Conservation (phyloP, 208 protist species). For the Crithidia brevicula region DNA sequence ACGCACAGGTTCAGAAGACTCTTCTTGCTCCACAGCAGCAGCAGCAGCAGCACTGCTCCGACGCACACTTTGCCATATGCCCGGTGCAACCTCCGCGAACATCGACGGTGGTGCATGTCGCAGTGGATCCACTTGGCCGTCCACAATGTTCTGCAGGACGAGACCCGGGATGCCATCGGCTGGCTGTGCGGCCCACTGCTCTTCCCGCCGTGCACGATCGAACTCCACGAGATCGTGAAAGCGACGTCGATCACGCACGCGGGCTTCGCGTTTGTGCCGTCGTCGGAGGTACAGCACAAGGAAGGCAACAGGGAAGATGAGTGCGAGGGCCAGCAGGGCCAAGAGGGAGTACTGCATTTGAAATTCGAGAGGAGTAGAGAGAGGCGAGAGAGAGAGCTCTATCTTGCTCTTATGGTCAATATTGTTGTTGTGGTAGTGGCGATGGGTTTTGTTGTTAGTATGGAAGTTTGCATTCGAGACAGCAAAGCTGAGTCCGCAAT, state of each 20-base stretch:
- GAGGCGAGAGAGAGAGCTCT: too few relatives aligned
- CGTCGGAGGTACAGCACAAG: background rate
- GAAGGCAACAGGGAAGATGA: conserved; percentile 4
- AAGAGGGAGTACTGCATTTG: conserved; percentile 9
- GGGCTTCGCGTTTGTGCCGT: background rate
- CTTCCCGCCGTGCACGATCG: background rate
- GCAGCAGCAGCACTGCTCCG: background rate
- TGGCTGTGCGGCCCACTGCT: conserved; percentile 5
- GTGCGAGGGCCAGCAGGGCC: background rate
- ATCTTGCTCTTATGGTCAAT: too few relatives aligned
- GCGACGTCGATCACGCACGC: background rate
- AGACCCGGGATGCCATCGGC: conserved; percentile 2
- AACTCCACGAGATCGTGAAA: conserved; percentile 11
- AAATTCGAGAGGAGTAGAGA: too few relatives aligned
- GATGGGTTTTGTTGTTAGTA: too few relatives aligned
- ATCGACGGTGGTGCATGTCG: background rate
- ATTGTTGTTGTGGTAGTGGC: too few relatives aligned
- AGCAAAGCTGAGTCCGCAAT: too few relatives aligned
- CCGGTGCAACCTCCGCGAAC: conserved; percentile 7
- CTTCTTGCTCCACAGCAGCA: background rate
- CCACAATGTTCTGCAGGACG: conserved; percentile 7
- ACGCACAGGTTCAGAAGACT: background rate
- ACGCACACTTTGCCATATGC: background rate
- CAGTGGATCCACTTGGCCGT: background rate
- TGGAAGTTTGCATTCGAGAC: too few relatives aligned